Evolutionary conservation across 176 grass and related monocot genomes (phyloP), one percentile per base, ranked within the genome.

Genomic region (Oryza australiensis): DNA sequence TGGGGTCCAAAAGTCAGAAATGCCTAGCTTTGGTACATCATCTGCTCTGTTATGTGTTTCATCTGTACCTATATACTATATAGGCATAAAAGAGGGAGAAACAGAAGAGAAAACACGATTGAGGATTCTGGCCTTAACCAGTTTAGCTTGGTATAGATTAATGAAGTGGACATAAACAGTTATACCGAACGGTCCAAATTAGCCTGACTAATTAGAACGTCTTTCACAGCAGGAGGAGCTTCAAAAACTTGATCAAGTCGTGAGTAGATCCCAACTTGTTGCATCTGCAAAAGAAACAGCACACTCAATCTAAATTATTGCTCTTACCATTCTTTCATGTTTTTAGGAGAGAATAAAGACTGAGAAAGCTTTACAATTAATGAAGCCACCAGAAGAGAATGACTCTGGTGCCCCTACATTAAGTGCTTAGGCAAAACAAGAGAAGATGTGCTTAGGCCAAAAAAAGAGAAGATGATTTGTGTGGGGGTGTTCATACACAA

Each of bases 221-320:
- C 68, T 68, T 91, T 98, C 62, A 98, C 92, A 75, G 76, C 66
- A 74, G 59, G 30, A 73, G 95, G 92, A 63, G 95, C 88, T 40
- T 93, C 75, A 62, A 98, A 91, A 77, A 93, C 87, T 93, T 98
- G 90, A 86, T 98, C 95, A 68, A 98, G 95, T 63, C 95, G 82
- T 20, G 92, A 91, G 76, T 70, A 84, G 45, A 97, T 94, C 37
- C 94, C 94, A 35, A 97, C 82, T 53, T 90, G 79, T 20, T 14
- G 34, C 91, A 97, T 94, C 95, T 98, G 77, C 35, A 74, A 80
- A 76, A 68, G 72, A 62, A 80, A 37, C 18, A 77, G 18, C 69
- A n/a, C 28, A 83, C n/a, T 45, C 6, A 28, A 67, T 59, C 53
- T 57, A 57, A 51, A 57, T 57, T 23, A 69, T 75, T 62, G 73